Percentiles rank a stretch among this genome's conserved stretches.
Conservation (phyloP, 2,329 filamentous ascomycete genomes). For the Epichloe scottii region DNA sequence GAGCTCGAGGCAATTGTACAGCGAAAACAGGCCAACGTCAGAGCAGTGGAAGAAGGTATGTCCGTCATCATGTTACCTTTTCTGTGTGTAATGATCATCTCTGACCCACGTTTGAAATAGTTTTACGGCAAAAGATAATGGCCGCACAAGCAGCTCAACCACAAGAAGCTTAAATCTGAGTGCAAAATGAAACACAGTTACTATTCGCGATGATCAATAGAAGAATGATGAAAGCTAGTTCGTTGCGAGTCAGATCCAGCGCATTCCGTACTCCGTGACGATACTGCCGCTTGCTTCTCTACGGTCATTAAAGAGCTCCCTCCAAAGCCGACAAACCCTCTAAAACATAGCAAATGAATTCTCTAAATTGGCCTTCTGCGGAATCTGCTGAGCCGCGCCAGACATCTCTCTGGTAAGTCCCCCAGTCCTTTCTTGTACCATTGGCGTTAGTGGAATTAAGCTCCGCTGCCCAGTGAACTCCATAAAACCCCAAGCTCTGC, state of each 20-base stretch:
- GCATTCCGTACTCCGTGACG: neutral
- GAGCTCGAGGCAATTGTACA: slow-evolving; percentile 46
- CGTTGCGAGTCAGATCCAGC: neutral
- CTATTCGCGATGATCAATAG: neutral
- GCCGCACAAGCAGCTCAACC: neutral
- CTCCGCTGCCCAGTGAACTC: slow-evolving; percentile 24
- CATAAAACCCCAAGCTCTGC: slow-evolving; percentile 22
- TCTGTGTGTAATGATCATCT: neutral
- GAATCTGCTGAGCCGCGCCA: slow-evolving; percentile 18
- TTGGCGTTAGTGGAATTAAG: slow-evolving; percentile 16
- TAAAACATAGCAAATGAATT: slow-evolving; percentile 20
- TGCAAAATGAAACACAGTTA: neutral
- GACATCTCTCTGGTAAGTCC: slow-evolving; percentile 15
- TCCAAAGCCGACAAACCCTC: slow-evolving; percentile 16
- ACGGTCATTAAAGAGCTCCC: neutral
- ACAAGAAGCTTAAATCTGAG: neutral
- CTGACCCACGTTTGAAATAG: slow-evolving; percentile 12
- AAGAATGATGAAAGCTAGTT: neutral
- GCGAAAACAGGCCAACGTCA: slow-evolving; percentile 70
- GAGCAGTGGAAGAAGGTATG: slow-evolving; percentile 77
- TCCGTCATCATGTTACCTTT: neutral
- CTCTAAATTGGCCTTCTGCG: slow-evolving; percentile 15
- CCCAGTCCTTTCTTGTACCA: slow-evolving; percentile 19
- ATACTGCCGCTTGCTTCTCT: neutral
- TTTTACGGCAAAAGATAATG: slow-evolving; percentile 22